Evolutionary conservation across 371 early-diverging fungal genomes (phyloP).

Genomic region (Saksenaea vasiformis): DNA sequence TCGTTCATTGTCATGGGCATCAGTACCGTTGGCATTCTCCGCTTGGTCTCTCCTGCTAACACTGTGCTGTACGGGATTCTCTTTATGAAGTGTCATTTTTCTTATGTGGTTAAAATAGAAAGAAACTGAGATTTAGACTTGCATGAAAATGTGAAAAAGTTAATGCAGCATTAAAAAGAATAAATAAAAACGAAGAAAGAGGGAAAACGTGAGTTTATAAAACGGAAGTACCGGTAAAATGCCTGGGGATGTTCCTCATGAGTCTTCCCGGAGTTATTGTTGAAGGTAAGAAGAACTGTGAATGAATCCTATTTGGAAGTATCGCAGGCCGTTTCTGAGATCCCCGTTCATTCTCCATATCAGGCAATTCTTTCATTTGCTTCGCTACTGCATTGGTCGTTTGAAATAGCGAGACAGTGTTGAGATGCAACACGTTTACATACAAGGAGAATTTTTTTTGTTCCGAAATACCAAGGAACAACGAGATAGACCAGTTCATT

Average conservation of each 20-base stretch:
- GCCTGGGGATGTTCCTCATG: no score
- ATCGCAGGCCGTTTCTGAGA: no score
- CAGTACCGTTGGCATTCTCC: neutral
- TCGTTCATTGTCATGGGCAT: neutral
- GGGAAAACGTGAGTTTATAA: no score
- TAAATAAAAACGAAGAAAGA: neutral
- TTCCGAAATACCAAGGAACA: neutral
- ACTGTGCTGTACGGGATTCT: neutral
- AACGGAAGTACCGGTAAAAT: no score
- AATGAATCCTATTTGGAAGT: no score
- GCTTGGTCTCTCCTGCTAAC: neutral
- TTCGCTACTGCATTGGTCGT: neutral
- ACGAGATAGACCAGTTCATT: neutral
- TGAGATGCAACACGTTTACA: neutral
- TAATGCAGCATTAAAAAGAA: neutral
- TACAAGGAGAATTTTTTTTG: neutral
- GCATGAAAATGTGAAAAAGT: neutral
- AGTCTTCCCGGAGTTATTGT: no score
- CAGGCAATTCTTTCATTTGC: constrained; percentile 5
- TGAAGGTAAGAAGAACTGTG: no score
- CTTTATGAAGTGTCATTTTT: no score
- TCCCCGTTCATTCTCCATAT: neutral
- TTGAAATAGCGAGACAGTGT: neutral
- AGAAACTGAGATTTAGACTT: neutral
- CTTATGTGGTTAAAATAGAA: no score